phyloP scores from a whole-genome alignment of 2,329 filamentous ascomycete species.

The Furcasterigmium sp. region DNA sequence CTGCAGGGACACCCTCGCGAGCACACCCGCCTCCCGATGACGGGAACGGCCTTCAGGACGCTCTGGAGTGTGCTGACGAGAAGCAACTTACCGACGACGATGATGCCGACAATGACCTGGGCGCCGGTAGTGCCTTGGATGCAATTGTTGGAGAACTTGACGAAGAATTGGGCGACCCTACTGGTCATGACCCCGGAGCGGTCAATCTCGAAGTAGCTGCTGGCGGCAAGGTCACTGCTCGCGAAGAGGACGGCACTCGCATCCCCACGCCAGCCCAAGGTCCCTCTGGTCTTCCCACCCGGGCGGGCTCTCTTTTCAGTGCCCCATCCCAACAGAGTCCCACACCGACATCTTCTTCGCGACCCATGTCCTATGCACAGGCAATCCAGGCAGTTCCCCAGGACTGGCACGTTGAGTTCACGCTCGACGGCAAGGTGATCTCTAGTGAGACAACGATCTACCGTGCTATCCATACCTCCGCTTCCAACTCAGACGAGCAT shows the following conservation, averaged over 20 bases:
- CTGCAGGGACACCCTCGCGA: slow-evolving; percentile 45
- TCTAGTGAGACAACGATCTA: slow-evolving; percentile 94
- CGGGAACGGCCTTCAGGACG: slow-evolving; percentile 59
- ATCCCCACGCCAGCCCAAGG: slow-evolving; percentile 74
- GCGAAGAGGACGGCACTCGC: slow-evolving; percentile 85
- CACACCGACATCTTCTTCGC: slow-evolving; percentile 46
- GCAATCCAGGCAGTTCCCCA: slow-evolving; percentile 76
- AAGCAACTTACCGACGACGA: slow-evolving; percentile 72
- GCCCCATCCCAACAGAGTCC: slow-evolving; percentile 36
- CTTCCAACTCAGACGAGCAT: slow-evolving; percentile 52
- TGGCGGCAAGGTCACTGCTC: slow-evolving; percentile 82
- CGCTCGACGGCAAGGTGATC: slow-evolving; percentile 75
- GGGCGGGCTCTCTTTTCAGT: slow-evolving; percentile 33
- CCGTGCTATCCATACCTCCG: slow-evolving; percentile 73
- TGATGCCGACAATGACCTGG: slow-evolving; percentile 38
- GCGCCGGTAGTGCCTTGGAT: slow-evolving; percentile 63
- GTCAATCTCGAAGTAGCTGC: slow-evolving; percentile 88
- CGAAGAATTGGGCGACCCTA: slow-evolving; percentile 70
- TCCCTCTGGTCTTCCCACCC: slow-evolving; percentile 28
- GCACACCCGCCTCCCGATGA: slow-evolving; percentile 50
- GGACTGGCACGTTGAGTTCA: slow-evolving; percentile 98
- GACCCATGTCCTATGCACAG: slow-evolving; percentile 76
- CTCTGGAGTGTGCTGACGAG: slow-evolving; percentile 90
- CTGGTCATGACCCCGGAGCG: slow-evolving; percentile 74
- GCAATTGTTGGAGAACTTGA: slow-evolving; percentile 88